A percentile compares a stretch with the other conserved stretches of the same genome.
Conservation (phyloP, 768 basidiomycete genomes). For the Chlorophyllum brunneum region DNA sequence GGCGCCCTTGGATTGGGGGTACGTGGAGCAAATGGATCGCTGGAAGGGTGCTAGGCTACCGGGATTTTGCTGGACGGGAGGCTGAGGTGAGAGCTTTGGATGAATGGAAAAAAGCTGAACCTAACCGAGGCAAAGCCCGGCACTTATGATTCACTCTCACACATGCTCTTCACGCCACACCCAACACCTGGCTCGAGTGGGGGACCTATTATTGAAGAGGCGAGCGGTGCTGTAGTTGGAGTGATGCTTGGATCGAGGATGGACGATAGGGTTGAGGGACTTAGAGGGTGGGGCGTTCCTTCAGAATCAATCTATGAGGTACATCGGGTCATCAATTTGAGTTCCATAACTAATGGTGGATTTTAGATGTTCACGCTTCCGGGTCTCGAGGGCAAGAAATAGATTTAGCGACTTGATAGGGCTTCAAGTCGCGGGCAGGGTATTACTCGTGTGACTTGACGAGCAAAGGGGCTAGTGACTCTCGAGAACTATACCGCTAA, state of each 20-base stretch:
- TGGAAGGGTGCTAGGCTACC: constrained; percentile 53
- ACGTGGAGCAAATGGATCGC: constrained; percentile 51
- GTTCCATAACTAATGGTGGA: background rate
- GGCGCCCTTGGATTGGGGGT: constrained; percentile 50
- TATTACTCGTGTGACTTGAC: too few species aligned
- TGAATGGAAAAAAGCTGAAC: background rate
- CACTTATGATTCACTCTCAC: constrained; percentile 61
- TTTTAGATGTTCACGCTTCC: constrained; percentile 53
- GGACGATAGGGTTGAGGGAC: constrained; percentile 50
- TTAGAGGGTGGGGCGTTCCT: constrained; percentile 59
- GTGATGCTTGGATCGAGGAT: constrained; percentile 58
- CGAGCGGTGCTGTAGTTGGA: constrained; percentile 61
- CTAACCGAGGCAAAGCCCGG: constrained; percentile 42
- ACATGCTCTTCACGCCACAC: constrained; percentile 48
- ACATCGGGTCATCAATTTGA: background rate
- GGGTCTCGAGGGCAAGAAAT: constrained; percentile 34
- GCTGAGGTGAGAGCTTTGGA: constrained; percentile 37
- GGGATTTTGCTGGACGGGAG: constrained; percentile 55
- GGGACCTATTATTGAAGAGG: constrained; percentile 61
- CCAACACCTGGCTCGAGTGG: constrained; percentile 68
- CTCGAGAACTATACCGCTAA: too few species aligned
- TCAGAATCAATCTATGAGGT: constrained; percentile 65
- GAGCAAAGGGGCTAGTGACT: too few species aligned
- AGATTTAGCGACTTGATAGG: too few species aligned
- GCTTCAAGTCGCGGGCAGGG: too few species aligned